These are phyloP conservation scores for Paraconiothyrium brasiliense DNA, from an alignment of 2,329 filamentous ascomycete genomes.

Conservation along the genomic window DNA sequence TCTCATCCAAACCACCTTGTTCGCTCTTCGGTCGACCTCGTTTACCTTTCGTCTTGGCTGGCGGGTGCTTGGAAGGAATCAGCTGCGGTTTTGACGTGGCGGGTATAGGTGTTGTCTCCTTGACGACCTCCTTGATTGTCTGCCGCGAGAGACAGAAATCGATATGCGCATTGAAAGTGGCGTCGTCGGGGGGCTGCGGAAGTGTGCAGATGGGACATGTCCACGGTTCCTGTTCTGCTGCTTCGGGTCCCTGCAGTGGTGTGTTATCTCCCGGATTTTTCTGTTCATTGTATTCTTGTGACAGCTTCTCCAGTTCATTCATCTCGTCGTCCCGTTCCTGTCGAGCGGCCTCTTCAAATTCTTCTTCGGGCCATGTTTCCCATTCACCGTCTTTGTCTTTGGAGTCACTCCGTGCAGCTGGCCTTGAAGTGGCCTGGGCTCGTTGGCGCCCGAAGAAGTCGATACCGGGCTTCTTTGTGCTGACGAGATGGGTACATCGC, in stretches of 20 bases:
- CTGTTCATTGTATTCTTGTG: slow-evolving; percentile 62
- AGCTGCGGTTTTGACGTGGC: slow-evolving; percentile 20
- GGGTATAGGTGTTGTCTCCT: slow-evolving; percentile 51
- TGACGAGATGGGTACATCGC: slow-evolving; percentile 85
- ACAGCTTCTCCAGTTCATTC: slow-evolving; percentile 68
- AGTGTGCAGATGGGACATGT: slow-evolving; percentile 87
- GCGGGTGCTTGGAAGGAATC: slow-evolving; percentile 21
- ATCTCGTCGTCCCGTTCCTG: slow-evolving; percentile 69
- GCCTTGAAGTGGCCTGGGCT: slow-evolving; percentile 19
- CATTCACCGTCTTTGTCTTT: slow-evolving; percentile 63
- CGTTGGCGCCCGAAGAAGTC: slow-evolving; percentile 76
- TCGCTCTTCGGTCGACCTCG: slow-evolving; percentile 41
- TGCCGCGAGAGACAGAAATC: slow-evolving; percentile 88
- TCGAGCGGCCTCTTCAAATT: slow-evolving; percentile 69
- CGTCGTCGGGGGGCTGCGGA: slow-evolving; percentile 78
- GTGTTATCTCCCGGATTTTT: neutral
- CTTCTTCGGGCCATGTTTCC: slow-evolving; percentile 75
- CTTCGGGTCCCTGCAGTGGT: neutral
- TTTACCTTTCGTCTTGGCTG: slow-evolving; percentile 39
- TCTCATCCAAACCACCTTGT: slow-evolving; percentile 27
- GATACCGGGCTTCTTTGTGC: slow-evolving; percentile 81
- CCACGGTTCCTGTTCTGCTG: slow-evolving; percentile 64
- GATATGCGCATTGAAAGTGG: slow-evolving; percentile 87
- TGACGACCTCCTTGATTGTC: slow-evolving; percentile 84
- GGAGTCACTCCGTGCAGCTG: slow-evolving; percentile 24